Conservation (phyloP, 805 yeast genomes). For the Barnettozyma californica region DNA sequence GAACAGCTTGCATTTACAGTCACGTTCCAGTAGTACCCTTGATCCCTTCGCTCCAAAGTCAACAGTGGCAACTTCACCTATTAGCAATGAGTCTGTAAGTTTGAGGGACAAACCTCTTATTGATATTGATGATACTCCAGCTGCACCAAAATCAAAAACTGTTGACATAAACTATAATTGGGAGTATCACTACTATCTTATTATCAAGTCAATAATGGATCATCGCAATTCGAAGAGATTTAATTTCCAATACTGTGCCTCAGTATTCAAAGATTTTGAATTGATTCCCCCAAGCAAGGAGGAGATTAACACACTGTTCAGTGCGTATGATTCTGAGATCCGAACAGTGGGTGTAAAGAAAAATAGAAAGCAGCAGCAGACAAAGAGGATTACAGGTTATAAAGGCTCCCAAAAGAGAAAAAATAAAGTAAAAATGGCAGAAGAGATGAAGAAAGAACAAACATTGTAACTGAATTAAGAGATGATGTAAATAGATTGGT, state of each 20-base stretch:
- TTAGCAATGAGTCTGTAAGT: neutral
- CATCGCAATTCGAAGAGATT: neutral
- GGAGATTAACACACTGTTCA: neutral
- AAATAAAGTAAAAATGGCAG: neutral
- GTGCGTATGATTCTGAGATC: neutral
- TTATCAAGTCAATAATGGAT: slow-evolving; percentile 1
- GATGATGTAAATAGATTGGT: neutral
- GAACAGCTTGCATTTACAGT: neutral
- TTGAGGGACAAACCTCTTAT: neutral
- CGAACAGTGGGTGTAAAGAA: neutral
- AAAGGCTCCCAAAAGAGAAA: neutral
- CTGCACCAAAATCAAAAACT: neutral
- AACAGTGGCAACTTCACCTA: neutral
- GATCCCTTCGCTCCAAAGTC: slow-evolving; percentile 2
- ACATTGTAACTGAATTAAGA: neutral
- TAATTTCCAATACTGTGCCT: neutral
- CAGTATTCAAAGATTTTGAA: slow-evolving; percentile 5
- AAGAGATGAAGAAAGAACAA: neutral
- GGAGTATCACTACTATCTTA: slow-evolving; percentile 3
- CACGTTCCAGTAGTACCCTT: neutral
- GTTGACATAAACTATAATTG: neutral
- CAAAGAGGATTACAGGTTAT: neutral
- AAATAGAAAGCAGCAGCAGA: neutral
- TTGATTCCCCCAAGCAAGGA: neutral
- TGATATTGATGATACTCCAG: neutral